Evolutionary conservation across 331 rosid species (phyloP), one percentile per base, ranked within the genome.

Genomic region (Telfairia occidentalis): DNA sequence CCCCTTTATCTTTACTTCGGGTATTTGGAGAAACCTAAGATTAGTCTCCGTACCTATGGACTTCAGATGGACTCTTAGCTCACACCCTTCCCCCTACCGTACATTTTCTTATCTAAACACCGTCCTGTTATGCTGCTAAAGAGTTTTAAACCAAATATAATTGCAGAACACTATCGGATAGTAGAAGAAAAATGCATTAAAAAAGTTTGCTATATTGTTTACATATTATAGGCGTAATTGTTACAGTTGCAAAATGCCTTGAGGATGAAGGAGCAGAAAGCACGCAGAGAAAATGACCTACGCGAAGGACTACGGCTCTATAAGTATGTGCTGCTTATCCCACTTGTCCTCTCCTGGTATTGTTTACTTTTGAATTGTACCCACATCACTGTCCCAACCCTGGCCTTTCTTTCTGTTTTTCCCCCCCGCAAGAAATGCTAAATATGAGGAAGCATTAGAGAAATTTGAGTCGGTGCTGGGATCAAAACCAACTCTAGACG

Each of bases 391-490:
- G 73, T 3, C 50, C 73, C 15, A 40, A 48, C 23, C 58, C 12
- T 21, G 38, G 38, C 77, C 64, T 55, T 10, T 50, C 48, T 71
- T 46, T 43, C 73, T 66, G 69, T 74, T 76, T 59, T 40, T 3
- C 64, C 37, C 75, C 40, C 32, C 9, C 43, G 72, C 57, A 86
- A 95, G 98, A 88, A 83, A 52, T 71, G 89, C 81, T 48, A 91
- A 90, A 81, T 95, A 90, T 46, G 97, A 95, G 83, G 90, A 91
- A 86, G 98, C 98, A 15, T 73, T 90, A 73, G 96, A 83, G 84
- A 95, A 85, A 71, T 91, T 95, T 21, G 98, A 91, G 80, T 95
- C 97, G 30, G 89, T 91, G 35, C 82, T 91, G 83, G 98, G 98
- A 79, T 86, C 92, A 29, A 92, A 82, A 79, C 96, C 98, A 70